Base-by-base conservation (phyloP, 768 basidiomycete species). In the Tylopilus cervinicoccineus region DNA sequence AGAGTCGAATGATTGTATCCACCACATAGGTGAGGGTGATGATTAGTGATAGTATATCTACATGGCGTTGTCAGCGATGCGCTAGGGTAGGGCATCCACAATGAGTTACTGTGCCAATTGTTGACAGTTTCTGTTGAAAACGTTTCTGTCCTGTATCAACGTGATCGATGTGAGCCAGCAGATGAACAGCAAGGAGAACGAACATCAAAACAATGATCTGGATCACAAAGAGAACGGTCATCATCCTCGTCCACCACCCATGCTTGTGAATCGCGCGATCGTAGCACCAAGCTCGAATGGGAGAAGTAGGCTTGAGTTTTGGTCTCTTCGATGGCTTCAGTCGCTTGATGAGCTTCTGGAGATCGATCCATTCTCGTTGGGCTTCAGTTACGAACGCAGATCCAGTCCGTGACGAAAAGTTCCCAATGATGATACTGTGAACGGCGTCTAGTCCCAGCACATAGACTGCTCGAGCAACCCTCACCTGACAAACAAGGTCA, bases 351-450 rank as follows among this genome's bases (percentile, higher is more conserved):
- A 94, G 74, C 62, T 91, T 93, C 54, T 91, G 81, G 19, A 98
- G 69, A 66, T 96, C 93, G 48, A 93, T 88, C 94, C 94, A 98
- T 64, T 93, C 91, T 46, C 87, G 75, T 58, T 97, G 95, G 14
- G 92, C 76, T 47, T 84, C 77, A 0, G 93, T 96, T 27, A 95
- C 68, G 39, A 93, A 79, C 1, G 93, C 93, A 5, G 82, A 79
- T 14, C 94, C 94, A 3, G 92, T 93, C 52, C 86, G 84, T 2
- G 83, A 79, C 41, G 83, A 84, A 70, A 96, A 96, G 66, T 94
- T 94, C 38, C 85, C 86, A 61, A 97, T 96, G 69, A 97, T 96
- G 66, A 98, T 90, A 75, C 92, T 95, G 50, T 50, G 47, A 51
- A 53, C 41, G 50, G 17, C 41, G 3, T 39, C 63, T n/a, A 62